Percentiles rank a stretch among this genome's conserved stretches.
These are phyloP conservation scores for Coemansia sp. DNA, from an alignment of 192 early-diverging fungal genomes.

Conservation along the genomic window DNA sequence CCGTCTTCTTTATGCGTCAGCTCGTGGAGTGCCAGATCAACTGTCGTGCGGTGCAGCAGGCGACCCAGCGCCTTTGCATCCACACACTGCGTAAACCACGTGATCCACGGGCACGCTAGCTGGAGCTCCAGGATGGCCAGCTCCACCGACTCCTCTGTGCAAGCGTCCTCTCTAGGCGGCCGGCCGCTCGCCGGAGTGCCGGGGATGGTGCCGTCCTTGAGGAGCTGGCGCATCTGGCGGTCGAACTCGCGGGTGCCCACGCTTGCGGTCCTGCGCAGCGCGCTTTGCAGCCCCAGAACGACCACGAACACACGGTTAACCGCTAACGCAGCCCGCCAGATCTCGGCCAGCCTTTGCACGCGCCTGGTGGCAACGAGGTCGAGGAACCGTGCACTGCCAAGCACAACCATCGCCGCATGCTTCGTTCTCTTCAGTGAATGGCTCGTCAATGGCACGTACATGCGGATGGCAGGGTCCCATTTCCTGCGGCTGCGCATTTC, in stretches of 20 bases:
- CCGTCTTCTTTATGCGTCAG: background rate
- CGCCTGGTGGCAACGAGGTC: constrained; percentile 17
- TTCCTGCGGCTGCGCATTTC: constrained; percentile 26
- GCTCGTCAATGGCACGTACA: constrained; percentile 27
- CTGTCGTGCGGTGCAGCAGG: constrained; percentile 36
- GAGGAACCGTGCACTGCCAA: constrained; percentile 16
- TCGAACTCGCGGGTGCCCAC: constrained; percentile 42
- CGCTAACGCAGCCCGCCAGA: constrained; percentile 37
- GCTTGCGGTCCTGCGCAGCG: constrained; percentile 9
- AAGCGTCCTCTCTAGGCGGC: background rate
- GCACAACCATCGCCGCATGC: constrained; percentile 26
- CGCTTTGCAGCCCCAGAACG: constrained; percentile 37
- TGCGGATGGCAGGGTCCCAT: constrained; percentile 22
- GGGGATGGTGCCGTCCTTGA: constrained; percentile 11
- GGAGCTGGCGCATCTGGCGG: constrained; percentile 30
- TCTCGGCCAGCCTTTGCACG: constrained; percentile 14
- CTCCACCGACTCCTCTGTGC: constrained; percentile 19
- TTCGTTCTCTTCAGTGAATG: background rate
- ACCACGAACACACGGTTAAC: constrained; percentile 23
- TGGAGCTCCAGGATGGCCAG: constrained; percentile 30
- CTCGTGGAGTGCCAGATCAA: constrained; percentile 32
- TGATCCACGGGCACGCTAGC: constrained; percentile 30
- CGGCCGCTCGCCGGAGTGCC: background rate
- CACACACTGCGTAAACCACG: constrained; percentile 41
- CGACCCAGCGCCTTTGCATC: constrained; percentile 25